Base-by-base conservation (phyloP, 2,329 filamentous ascomycete species). In the Stagonosporopsis cucurbitacearum region DNA sequence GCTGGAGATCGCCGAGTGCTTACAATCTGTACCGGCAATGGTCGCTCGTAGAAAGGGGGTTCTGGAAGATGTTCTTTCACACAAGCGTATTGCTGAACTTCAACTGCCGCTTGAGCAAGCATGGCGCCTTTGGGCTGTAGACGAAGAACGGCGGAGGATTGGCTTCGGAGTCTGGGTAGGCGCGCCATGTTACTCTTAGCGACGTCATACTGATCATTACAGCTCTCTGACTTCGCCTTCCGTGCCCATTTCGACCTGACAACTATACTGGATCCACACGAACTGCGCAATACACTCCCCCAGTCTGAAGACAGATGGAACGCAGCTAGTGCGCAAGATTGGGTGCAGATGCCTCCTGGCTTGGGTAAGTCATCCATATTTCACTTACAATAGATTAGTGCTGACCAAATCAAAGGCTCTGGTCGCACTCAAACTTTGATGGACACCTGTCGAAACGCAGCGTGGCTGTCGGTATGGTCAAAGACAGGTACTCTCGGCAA, bases 141-240 rank as follows among this genome's bases (percentile, higher is more conserved):
- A 50, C 12, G 47, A 50, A 22, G 47, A 50, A 35, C 19, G 47
- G n/a, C 9, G 47, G 13, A 25, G 47, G 6, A 42, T 37, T 20
- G 47, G 47, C 20, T 50, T 50, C 22, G 35, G 26, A 6, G 47
- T 42, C 30, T 50, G 47, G 47, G 47, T 50, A 33, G 28, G 47
- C 20, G n/a, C 23, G 13, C 13, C 19, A 23, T 32, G 3, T 32
- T 32, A 35, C 28, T 35, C 5, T 15, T 35, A 2, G 6, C 8
- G 6, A 45, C 17, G 19, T 6, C 1, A 17, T n/a, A 8, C 32
- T 46, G 20, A 46, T 32, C 13, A 13, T 17, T 4, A 15, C 22
- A 46, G 43, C 32, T 46, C 2, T 8, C 25, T 4, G 43, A 46
- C 32, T 37, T 19, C 19, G 7, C 43, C 5, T 46, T 36, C 15